Conservation (phyloP, 208 protist genomes). For the Crithidia brevicula region DNA sequence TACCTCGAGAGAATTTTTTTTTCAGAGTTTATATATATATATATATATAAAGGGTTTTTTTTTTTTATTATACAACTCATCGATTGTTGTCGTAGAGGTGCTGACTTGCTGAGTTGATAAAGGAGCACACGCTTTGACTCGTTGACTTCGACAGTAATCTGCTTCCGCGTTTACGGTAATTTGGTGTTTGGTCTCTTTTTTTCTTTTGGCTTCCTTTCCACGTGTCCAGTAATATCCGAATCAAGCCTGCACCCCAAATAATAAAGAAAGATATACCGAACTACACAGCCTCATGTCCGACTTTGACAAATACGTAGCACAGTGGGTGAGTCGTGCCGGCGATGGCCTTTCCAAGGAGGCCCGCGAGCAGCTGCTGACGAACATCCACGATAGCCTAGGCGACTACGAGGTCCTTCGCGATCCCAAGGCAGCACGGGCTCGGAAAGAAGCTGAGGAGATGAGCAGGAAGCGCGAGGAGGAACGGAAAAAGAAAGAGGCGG, state of each 20-base stretch:
- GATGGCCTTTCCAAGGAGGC: conserved; percentile 30
- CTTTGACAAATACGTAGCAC: conserved; percentile 69
- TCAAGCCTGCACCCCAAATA: too few species aligned
- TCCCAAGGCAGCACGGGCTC: conserved; percentile 2
- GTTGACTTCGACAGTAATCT: too few species aligned
- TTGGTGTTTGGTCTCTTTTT: too few species aligned
- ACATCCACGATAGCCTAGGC: conserved; percentile 49
- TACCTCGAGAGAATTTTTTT: background rate
- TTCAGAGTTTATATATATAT: too few species aligned
- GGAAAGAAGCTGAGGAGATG: conserved; percentile 16
- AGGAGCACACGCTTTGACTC: too few species aligned
- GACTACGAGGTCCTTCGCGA: conserved; percentile 52
- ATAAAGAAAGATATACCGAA: background rate
- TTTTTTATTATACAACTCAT: too few species aligned
- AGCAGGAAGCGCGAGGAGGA: conserved; percentile 15
- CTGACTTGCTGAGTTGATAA: too few species aligned
- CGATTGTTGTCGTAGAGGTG: too few species aligned
- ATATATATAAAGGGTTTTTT: too few species aligned
- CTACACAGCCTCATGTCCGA: conserved; percentile 52
- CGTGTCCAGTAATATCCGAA: too few species aligned
- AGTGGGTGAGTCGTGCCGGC: conserved; percentile 49
- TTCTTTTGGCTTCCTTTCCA: too few species aligned
- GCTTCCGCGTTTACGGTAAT: too few species aligned
- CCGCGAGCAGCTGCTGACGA: conserved; percentile 50
- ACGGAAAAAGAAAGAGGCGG: conserved; percentile 2